Evolutionary conservation across 495 filamentous ascomycete genomes (phyloP).

Genomic region (Hypoxylon cercidicola): DNA sequence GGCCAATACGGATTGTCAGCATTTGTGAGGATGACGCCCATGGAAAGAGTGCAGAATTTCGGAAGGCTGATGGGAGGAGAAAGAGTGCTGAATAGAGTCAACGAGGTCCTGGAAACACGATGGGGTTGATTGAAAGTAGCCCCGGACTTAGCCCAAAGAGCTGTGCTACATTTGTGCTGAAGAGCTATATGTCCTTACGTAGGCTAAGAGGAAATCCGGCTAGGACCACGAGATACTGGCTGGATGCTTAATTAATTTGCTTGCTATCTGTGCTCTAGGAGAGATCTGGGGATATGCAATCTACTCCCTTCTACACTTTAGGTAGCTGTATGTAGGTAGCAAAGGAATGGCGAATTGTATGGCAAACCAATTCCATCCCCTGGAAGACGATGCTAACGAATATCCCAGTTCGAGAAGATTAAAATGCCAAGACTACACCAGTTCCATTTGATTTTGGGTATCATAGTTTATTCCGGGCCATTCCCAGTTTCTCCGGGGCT

Average conservation of each 20-base stretch:
- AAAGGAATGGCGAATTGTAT: too few relatives aligned
- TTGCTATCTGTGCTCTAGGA: too few relatives aligned
- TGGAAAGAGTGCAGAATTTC: conserved; percentile 59
- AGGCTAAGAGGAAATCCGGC: too few relatives aligned
- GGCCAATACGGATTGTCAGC: conserved; percentile 59
- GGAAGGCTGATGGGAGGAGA: conserved; percentile 61
- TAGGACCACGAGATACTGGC: too few relatives aligned
- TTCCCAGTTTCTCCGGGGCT: background rate
- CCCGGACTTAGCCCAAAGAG: background rate
- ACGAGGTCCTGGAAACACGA: conserved; percentile 47
- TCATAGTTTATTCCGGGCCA: conserved; percentile 4
- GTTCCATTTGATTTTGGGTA: conserved; percentile 4
- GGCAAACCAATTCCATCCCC: too few relatives aligned
- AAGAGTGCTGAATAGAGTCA: conserved; percentile 62
- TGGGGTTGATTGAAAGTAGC: conserved; percentile 41
- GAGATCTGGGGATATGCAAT: too few relatives aligned
- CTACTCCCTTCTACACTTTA: too few relatives aligned
- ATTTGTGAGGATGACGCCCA: conserved; percentile 66
- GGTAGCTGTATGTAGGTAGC: too few relatives aligned
- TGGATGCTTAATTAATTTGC: too few relatives aligned
- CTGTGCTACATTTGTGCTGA: conserved; percentile 2
- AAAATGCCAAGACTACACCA: background rate
- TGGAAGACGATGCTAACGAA: background rate
- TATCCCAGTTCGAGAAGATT: background rate
- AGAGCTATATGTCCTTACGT: too few relatives aligned